Base-by-base conservation (phyloP, 257 asterid genomes). In the Solanum ossicruentum region DNA sequence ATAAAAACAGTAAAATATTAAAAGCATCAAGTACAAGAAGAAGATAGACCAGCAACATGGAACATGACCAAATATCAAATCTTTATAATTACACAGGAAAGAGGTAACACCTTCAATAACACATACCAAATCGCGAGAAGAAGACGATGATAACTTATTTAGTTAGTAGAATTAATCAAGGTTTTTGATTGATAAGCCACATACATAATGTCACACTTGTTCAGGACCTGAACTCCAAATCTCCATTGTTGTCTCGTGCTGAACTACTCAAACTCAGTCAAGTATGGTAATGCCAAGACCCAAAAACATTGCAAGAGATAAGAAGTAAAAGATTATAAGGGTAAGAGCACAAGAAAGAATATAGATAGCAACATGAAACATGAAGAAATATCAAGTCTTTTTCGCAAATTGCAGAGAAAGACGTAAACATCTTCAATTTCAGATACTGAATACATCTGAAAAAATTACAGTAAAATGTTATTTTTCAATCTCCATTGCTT, bases 401-500 rank as follows among this genome's bases (percentile, higher is more conserved):
- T 12, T 7, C 12, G 32, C 81, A 21, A 73, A 47, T 47, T 12
- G 81, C 41, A 21, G 58, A 54, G n/a, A 73, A 73, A 73, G 81
- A 73, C 4, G 16, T 77, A 23, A 77, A 49, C 23, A 49, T 5
- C 63, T 77, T 23, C 45, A 77, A 23, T 77, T 75, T 51, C 47
- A 49, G 16, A 2, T 28, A 77, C 15, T 45, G 51, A 77, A 51
- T 77, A 26, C 63, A 26, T 47, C 63, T 26, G 47, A 51, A 16
- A 3, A 2, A 16, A 51, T 51, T 23, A 77, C 65, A 77, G 65
- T 20, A 73, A 69, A 81, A 89, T 88, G 89, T 93, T 94, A 97
- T 41, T 93, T 90, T 87, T 97, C 98, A 63, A 97, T 72, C 89
- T 95, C 98, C 98, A 97, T 97, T 15, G 98, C 99, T 84, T 97